phyloP scores from a whole-genome alignment of 1,284 basidiomycete species.

The Hortiboletus rubellus region DNA sequence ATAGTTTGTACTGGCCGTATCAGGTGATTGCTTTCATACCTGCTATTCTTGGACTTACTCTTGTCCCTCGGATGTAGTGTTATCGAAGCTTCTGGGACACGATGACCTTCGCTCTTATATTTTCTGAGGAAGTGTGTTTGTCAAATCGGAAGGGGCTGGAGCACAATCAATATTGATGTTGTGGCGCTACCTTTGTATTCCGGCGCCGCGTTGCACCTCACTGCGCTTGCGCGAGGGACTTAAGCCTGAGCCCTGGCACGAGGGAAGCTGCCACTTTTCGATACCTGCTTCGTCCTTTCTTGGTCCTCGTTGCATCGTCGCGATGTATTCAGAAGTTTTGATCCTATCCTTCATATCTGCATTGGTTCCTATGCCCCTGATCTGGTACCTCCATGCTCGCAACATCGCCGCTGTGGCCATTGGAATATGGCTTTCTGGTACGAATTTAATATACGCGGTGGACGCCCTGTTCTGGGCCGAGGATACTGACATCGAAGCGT shows the following conservation, averaged over 20 bases:
- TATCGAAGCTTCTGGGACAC: not conserved
- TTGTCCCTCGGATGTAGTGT: slow-evolving; percentile 8
- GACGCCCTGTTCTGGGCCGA: slow-evolving; percentile 35
- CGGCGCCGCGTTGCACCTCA: not conserved
- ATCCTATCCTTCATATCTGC: slow-evolving; percentile 50
- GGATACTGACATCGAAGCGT: slow-evolving; percentile 19
- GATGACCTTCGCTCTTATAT: slow-evolving; percentile 25
- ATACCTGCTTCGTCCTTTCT: slow-evolving; percentile 16
- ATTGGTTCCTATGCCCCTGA: slow-evolving; percentile 41
- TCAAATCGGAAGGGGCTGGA: slow-evolving; percentile 10
- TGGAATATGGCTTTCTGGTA: slow-evolving; percentile 33
- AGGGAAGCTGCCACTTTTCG: not conserved
- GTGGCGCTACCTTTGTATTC: slow-evolving; percentile 23
- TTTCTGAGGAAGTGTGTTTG: slow-evolving; percentile 28
- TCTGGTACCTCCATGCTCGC: slow-evolving; percentile 42
- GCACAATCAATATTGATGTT: not conserved
- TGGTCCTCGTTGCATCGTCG: slow-evolving; percentile 5
- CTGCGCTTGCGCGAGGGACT: slow-evolving; percentile 6
- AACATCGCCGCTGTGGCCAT: slow-evolving; percentile 51
- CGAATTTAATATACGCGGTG: slow-evolving; percentile 33
- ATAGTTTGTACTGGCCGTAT: slow-evolving; percentile 30
- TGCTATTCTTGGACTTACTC: slow-evolving; percentile 25
- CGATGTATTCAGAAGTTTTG: slow-evolving; percentile 50
- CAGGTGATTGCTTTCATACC: slow-evolving; percentile 30
- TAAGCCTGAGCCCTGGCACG: slow-evolving; percentile 14